Evolutionary conservation across 2,329 filamentous ascomycete genomes (phyloP).

Genomic region (Trichoderma sp.): DNA sequence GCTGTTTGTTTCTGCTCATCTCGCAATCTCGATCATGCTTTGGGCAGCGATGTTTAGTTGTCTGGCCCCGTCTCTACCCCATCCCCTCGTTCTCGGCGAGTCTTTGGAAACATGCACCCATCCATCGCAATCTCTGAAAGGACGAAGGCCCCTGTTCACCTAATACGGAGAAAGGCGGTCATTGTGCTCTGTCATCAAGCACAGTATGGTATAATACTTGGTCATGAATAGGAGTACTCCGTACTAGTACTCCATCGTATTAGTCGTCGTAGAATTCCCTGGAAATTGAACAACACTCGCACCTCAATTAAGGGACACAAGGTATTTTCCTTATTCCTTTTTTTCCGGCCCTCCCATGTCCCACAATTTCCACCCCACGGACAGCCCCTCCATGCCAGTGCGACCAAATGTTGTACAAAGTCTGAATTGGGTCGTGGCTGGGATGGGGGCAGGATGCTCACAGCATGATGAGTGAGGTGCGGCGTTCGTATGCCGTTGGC

Average conservation of each 20-base stretch:
- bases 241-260: neutral
- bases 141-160: neutral
- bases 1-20: neutral
- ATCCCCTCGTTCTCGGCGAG: neutral
- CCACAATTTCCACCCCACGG: conserved; percentile 1
- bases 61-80: neutral
- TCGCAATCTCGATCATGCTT: conserved; percentile 11
- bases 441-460: neutral
- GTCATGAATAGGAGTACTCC: conserved; percentile 7
- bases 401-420: neutral
- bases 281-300: conserved; percentile 1
- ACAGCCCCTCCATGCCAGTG: neutral
- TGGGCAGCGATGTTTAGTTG: neutral
- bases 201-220: neutral
- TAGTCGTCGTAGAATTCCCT: conserved; percentile 12
- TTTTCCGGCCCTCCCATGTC: conserved; percentile 12
- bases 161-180: conserved; percentile 6
- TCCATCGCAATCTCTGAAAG: conserved; percentile 15
- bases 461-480: neutral
- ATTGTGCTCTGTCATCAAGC: neutral
- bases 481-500: neutral
- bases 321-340: neutral
- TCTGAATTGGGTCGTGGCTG: neutral
- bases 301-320: neutral
- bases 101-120: conserved; percentile 4